A percentile compares a stretch with the other conserved stretches of the same genome.
phyloP scores from a whole-genome alignment of 2,329 filamentous ascomycete species.

The Talaromyces sp. region DNA sequence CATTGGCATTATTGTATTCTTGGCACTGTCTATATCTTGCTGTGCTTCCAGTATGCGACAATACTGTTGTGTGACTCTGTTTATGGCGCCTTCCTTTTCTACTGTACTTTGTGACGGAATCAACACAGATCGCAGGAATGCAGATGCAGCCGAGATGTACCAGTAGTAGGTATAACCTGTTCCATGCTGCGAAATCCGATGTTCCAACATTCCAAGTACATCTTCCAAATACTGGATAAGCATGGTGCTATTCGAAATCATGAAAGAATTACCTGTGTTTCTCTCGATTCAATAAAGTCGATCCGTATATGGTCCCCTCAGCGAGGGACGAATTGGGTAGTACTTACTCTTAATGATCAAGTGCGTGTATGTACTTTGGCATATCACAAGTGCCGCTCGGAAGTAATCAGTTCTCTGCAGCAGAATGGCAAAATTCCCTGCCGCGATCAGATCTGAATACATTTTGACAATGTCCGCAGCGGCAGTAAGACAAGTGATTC shows the following conservation, averaged over 20 bases:
- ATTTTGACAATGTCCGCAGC: constrained; percentile 21
- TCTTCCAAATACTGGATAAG: constrained; percentile 25
- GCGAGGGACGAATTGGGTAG: neutral
- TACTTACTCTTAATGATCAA: constrained; percentile 15
- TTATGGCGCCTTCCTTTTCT: constrained; percentile 27
- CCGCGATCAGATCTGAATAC: constrained; percentile 17
- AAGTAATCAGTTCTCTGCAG: constrained; percentile 25
- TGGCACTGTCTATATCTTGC: constrained; percentile 21
- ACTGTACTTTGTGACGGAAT: constrained; percentile 22
- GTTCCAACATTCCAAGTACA: constrained; percentile 32
- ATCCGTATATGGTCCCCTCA: neutral
- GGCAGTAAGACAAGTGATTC: constrained; percentile 25
- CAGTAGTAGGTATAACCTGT: constrained; percentile 36
- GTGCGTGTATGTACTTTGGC: constrained; percentile 21
- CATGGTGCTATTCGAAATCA: constrained; percentile 19
- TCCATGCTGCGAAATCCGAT: constrained; percentile 31
- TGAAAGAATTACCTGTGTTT: constrained; percentile 21
- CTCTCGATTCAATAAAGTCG: neutral
- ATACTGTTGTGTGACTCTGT: constrained; percentile 23
- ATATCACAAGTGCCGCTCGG: constrained; percentile 22
- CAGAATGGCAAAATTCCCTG: constrained; percentile 18
- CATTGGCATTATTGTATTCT: constrained; percentile 15
- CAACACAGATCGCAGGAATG: constrained; percentile 28
- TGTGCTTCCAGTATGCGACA: constrained; percentile 22
- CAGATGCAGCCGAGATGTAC: constrained; percentile 34